phyloP scores from a whole-genome alignment of 306 rosid genomes.

The Acacia melanoxylon region DNA sequence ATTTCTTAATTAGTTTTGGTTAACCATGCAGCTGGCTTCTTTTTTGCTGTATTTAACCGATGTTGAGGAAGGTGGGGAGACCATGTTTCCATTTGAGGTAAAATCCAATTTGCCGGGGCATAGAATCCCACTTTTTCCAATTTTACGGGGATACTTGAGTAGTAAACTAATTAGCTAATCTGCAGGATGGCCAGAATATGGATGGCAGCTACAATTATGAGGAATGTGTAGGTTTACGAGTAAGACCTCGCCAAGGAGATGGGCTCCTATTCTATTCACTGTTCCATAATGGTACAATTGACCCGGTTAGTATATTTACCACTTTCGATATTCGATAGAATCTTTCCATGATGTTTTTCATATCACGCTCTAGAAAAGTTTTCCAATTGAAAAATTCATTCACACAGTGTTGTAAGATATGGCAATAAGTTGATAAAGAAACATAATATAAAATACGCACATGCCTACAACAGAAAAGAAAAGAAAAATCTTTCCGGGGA shows the following conservation, averaged over 20 bases:
- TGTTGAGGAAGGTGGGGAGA: conserved; percentile 89
- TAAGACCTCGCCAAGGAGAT: conserved; percentile 87
- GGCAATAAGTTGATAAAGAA: background rate
- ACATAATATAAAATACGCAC: background rate
- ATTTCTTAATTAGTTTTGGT: conserved; percentile 19
- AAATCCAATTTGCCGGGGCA: conserved; percentile 27
- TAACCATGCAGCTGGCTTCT: conserved; percentile 64
- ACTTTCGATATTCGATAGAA: background rate
- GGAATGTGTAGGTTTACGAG: conserved; percentile 68
- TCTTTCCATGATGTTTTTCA: background rate
- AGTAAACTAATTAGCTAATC: conserved; percentile 14
- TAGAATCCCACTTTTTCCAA: conserved; percentile 5
- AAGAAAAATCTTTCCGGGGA: background rate
- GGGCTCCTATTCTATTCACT: conserved; percentile 86
- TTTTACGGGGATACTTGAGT: background rate
- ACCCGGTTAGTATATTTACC: conserved; percentile 60
- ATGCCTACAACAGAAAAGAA: background rate
- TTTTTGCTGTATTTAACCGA: conserved; percentile 83
- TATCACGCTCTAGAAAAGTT: background rate
- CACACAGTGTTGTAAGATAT: background rate
- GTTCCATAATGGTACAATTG: conserved; percentile 75
- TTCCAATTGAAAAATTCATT: background rate
- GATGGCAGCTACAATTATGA: conserved; percentile 52
- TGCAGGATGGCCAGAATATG: conserved; percentile 78
- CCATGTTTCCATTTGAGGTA: conserved; percentile 92